Base-by-base conservation (phyloP, 78 protist species). In the Dictyostelium intermedium region DNA sequence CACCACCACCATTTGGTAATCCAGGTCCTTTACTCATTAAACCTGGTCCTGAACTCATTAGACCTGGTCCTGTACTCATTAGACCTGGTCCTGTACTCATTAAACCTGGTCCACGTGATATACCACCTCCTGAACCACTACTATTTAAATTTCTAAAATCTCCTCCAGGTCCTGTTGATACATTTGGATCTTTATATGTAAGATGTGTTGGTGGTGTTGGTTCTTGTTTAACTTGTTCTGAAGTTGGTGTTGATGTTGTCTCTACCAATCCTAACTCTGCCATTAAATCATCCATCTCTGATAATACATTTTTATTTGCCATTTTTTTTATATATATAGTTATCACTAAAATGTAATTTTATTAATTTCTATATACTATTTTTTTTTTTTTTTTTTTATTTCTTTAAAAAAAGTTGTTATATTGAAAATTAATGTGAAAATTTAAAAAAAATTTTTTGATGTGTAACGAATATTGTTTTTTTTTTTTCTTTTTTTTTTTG, bases 221-320 rank as follows among this genome's bases (percentile, higher is more conserved):
- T n/a, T 70, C 25, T 82, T 60, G 87, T 53, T 43, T 66, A 25
- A 66, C 3, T 11, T 66, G 39, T 13, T 27, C 74, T 66, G 83
- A 8, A n/a, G 87, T 63, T 53, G 87, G 41, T 2, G 41, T 60
- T 18, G n/a, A 32, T 56, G 69, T 34, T 2, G 76, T 78, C 32
- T 84, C 94, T 7, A 81, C 20, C 32, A 89, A 63, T 27, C 94
- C 94, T 16, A 89, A 47, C 27, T 89, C 94, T 30, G 94, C 94
- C 94, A 89, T 89, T 61, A 89, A 70, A 70, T 89, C 94, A 89
- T 89, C 94, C 94, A 89, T 89, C 77, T 89, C 86, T 39, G 86
- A 39, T 80, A 89, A 70, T 30, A 89, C 94, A 87, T 69, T 87
- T 76, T 47, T 80, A 39, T 30, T 80, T 56, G 86, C 47, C 86